A percentile compares a stretch with the other conserved stretches of the same genome.
phyloP scores from a whole-genome alignment of 2,329 filamentous ascomycete species.

The Aspergillus sp. region DNA sequence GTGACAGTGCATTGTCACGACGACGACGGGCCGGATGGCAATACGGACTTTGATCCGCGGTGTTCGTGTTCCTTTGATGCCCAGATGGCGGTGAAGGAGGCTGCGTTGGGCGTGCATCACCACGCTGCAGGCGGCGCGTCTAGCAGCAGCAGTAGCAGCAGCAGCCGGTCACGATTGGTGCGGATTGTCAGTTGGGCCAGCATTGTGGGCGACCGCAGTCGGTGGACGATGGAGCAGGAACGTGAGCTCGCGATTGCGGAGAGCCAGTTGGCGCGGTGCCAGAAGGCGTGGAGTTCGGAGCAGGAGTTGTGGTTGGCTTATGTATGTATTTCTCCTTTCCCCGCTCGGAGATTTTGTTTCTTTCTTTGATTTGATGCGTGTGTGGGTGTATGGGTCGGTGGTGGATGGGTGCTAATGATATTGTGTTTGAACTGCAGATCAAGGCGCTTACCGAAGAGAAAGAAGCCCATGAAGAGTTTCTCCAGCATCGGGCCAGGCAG shows the following conservation, averaged over 20 bases:
- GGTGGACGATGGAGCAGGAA: slow-evolving; percentile 31
- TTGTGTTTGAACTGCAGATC: slow-evolving; percentile 19
- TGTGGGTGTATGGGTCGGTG: background rate
- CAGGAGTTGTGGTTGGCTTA: slow-evolving; percentile 34
- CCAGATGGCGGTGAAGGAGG: slow-evolving; percentile 17
- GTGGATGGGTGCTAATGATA: background rate
- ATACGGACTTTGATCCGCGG: background rate
- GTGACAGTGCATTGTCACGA: slow-evolving; percentile 4
- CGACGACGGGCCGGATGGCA: background rate
- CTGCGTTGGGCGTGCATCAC: slow-evolving; percentile 10
- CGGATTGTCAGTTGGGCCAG: slow-evolving; percentile 31
- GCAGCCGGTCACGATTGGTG: slow-evolving; percentile 14
- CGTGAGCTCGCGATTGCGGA: slow-evolving; percentile 24
- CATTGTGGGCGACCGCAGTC: slow-evolving; percentile 23
- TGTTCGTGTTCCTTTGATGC: background rate
- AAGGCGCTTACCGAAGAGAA: slow-evolving; percentile 31
- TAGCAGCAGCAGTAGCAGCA: slow-evolving; percentile 10
- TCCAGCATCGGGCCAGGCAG: slow-evolving; percentile 29
- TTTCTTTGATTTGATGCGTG: background rate
- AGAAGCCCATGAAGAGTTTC: slow-evolving; percentile 30
- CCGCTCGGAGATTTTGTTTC: background rate
- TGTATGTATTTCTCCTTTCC: slow-evolving; percentile 21
- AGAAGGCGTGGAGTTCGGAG: slow-evolving; percentile 36
- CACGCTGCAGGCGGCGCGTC: slow-evolving; percentile 7
- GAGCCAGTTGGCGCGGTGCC: slow-evolving; percentile 29